phyloP scores from a whole-genome alignment of 306 rosid species.

The Lathyrus oleraceus region DNA sequence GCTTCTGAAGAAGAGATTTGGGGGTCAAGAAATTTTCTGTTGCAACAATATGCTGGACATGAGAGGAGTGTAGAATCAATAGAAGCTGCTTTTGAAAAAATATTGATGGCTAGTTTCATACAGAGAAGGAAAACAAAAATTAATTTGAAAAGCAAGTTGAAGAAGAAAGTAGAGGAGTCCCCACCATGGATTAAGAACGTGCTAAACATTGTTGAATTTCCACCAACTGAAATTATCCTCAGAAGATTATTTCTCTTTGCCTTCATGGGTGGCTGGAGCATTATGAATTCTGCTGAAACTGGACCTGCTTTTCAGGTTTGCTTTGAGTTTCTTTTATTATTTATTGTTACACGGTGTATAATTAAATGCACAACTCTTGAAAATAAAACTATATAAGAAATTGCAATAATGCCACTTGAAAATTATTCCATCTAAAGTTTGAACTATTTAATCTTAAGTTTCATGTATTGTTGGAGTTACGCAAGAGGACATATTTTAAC shows the following conservation, averaged over 20 bases:
- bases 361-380: conserved; percentile 12
- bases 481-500: background rate
- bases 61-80: conserved; percentile 94
- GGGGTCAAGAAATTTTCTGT: conserved; percentile 88
- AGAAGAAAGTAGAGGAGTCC: conserved; percentile 96
- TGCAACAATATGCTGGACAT: conserved; percentile 91
- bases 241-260: conserved; percentile 92
- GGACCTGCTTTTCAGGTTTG: conserved; percentile 99
- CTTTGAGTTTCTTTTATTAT: conserved; percentile 28
- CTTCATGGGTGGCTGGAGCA: conserved; percentile 98
- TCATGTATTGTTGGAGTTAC: conserved; percentile 17
- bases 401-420: too few relatives aligned
- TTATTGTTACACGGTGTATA: conserved; percentile 1
- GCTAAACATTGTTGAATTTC: conserved; percentile 81
- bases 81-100: conserved; percentile 91
- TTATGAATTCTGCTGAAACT: conserved; percentile 93
- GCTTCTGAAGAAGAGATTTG: conserved; percentile 97
- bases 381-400: too few relatives aligned
- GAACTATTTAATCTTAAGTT: conserved; percentile 15
- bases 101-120: conserved; percentile 84
- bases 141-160: conserved; percentile 88
- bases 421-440: too few relatives aligned
- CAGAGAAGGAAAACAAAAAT: conserved; percentile 92
- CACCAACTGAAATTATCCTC: conserved; percentile 76
- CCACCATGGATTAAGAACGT: conserved; percentile 92